Conservation (phyloP, 1,284 basidiomycete species). For the Sanghuangporus baumii region DNA sequence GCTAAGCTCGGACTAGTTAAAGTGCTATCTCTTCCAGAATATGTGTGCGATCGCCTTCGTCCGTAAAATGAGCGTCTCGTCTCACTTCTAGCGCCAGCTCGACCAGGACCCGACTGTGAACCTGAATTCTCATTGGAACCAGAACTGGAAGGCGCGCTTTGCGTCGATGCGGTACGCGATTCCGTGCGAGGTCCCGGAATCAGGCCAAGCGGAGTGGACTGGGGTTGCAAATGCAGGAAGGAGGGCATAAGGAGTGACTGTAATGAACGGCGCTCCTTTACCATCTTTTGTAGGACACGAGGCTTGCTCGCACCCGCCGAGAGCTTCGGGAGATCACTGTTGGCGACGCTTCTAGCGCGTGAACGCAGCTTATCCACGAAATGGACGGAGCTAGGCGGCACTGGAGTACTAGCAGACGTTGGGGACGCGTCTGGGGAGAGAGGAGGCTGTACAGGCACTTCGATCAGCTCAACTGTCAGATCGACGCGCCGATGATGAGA, state of each 20-base stretch:
- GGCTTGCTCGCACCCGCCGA: background rate
- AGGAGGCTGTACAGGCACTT: background rate
- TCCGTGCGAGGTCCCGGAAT: background rate
- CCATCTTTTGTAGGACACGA: conserved; percentile 5
- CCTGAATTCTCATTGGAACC: background rate
- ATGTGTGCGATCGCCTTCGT: conserved; percentile 13
- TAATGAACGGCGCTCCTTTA: conserved; percentile 15
- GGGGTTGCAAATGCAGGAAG: conserved; percentile 10
- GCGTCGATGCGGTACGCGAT: background rate
- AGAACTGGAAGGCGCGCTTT: background rate
- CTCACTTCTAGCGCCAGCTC: background rate
- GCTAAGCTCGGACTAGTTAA: background rate
- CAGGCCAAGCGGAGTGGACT: background rate
- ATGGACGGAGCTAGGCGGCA: background rate
- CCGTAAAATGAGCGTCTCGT: background rate
- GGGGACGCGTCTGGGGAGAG: conserved; percentile 6
- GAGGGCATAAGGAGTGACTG: conserved; percentile 12
- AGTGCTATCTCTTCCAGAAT: background rate
- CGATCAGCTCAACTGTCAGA: conserved; percentile 1
- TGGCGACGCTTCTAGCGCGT: background rate
- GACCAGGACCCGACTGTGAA: background rate
- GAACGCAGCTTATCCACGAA: background rate
- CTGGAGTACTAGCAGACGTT: background rate
- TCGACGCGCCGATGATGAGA: background rate
- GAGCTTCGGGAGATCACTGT: background rate